Evolutionary conservation across 106 monocot species (phyloP), one percentile per base, ranked within the genome.

Genomic region (Xerophyta viscosa): DNA sequence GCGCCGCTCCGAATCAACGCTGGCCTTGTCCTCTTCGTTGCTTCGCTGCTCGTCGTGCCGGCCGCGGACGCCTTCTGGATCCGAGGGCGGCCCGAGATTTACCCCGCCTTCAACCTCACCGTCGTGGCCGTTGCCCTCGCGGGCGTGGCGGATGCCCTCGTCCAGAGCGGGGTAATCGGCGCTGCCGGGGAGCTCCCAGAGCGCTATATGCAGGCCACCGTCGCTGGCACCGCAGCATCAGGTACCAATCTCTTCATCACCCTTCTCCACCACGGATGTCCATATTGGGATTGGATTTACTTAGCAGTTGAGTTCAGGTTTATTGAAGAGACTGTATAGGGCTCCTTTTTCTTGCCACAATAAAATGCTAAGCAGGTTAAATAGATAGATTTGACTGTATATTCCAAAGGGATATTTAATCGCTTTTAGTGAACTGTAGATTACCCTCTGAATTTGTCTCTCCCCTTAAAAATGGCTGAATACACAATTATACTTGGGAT

Each of bases 141-240:
- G 15, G 73, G 73, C n/a, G 13, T 73, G 26, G 66, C 47, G 11
- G 66, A 67, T 19, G 66, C 66, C 17, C 54, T 73, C 13, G 73
- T 66, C 9, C 61, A 66, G 41, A 54, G 73, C 6, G 61, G 73
- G 0, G 41, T 73, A 2, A 61, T 73, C 8, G 73, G 73, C 2
- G 20, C 59, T 8, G 66, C 73, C 0, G 73, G 73, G 18, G 73
- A 66, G 55, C 45, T 73, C 5, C 73, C 73, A 1, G 66, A 73
- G 61, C 42, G 46, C n/a, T 73, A 73, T 41, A 73, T 73, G 73
- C 73, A 73, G 61, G 66, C 73, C 24, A 57, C 57, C 2, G 30
- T 51, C 37, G 41, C 66, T 11, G 73, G 73, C 0, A 73, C 73
- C 27, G 73, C 73, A 4, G 54, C 66, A 1, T 73, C 73, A 21